Evolutionary conservation across 352 stramenopile species (phyloP).

Genomic region (Phytophthora kernoviae): DNA sequence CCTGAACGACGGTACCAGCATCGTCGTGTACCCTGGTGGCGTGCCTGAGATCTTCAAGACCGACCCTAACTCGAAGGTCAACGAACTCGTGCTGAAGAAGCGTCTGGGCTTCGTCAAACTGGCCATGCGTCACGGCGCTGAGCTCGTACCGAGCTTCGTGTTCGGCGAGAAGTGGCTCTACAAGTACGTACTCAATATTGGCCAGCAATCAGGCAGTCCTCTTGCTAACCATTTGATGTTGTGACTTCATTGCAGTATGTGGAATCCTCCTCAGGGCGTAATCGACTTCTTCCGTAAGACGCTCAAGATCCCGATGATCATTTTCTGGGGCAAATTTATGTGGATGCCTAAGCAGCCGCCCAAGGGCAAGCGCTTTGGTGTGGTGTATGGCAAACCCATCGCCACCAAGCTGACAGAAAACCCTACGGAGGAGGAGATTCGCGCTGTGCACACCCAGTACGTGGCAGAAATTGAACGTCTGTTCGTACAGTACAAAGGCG

Average conservation of each 20-base stretch:
- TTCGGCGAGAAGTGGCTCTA: slow-evolving; percentile 86
- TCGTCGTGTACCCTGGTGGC: slow-evolving; percentile 78
- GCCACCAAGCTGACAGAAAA: slow-evolving; percentile 50
- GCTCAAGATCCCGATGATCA: slow-evolving; percentile 75
- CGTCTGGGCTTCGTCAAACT: slow-evolving; percentile 85
- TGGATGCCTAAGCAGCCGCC: slow-evolving; percentile 73
- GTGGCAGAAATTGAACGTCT: slow-evolving; percentile 64
- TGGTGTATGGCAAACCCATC: slow-evolving; percentile 81
- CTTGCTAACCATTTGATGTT: slow-evolving; percentile 7
- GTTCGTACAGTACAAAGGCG: slow-evolving; percentile 74
- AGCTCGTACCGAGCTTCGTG: slow-evolving; percentile 79
- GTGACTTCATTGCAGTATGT: slow-evolving; percentile 44
- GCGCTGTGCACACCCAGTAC: slow-evolving; percentile 58
- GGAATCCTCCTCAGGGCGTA: slow-evolving; percentile 64
- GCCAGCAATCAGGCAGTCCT: neutral
- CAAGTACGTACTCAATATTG: slow-evolving; percentile 42
- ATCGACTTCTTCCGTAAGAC: slow-evolving; percentile 70
- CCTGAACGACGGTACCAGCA: slow-evolving; percentile 63
- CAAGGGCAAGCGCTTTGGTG: slow-evolving; percentile 67
- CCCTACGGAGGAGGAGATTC: slow-evolving; percentile 68
- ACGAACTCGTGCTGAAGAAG: slow-evolving; percentile 75
- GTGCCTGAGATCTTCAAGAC: slow-evolving; percentile 81
- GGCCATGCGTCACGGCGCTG: slow-evolving; percentile 73
- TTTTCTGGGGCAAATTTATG: slow-evolving; percentile 84
- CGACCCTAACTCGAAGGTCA: slow-evolving; percentile 76